phyloP scores from a whole-genome alignment of 305 asterid genomes.

The Caryopteris hybrid region DNA sequence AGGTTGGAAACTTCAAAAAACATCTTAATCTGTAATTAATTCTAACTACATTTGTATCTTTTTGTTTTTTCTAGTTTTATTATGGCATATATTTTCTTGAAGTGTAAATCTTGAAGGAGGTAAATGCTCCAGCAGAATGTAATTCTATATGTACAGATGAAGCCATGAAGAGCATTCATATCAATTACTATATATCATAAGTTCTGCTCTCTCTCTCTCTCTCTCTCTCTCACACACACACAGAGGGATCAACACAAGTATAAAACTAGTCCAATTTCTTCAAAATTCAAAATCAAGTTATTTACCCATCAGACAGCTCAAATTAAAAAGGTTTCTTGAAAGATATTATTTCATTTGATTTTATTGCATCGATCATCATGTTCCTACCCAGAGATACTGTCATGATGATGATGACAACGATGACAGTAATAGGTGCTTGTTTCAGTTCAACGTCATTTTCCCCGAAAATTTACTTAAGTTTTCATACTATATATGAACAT shows the following conservation, averaged over 20 bases:
- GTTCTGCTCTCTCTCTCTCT: background rate
- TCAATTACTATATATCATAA: background rate
- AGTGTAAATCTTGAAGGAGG: background rate
- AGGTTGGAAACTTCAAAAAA: constrained; percentile 20
- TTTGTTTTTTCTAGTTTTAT: background rate
- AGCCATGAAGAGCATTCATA: background rate
- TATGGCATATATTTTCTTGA: background rate
- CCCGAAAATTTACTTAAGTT: background rate
- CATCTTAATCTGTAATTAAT: constrained; percentile 1
- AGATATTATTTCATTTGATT: background rate
- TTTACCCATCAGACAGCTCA: too few relatives aligned
- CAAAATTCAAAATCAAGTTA: too few relatives aligned
- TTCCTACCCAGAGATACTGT: background rate
- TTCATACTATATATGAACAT: background rate
- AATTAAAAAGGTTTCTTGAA: too few relatives aligned
- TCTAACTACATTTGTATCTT: background rate
- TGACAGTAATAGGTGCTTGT: background rate
- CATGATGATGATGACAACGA: background rate
- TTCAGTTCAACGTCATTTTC: constrained; percentile 11
- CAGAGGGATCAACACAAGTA: too few relatives aligned
- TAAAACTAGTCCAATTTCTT: too few relatives aligned
- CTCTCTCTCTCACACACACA: background rate
- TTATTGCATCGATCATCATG: background rate
- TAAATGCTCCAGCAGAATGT: background rate
- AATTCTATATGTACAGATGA: constrained; percentile 1